Conservation (phyloP, 345 rosid genomes). For the Euphorbia peplus region DNA sequence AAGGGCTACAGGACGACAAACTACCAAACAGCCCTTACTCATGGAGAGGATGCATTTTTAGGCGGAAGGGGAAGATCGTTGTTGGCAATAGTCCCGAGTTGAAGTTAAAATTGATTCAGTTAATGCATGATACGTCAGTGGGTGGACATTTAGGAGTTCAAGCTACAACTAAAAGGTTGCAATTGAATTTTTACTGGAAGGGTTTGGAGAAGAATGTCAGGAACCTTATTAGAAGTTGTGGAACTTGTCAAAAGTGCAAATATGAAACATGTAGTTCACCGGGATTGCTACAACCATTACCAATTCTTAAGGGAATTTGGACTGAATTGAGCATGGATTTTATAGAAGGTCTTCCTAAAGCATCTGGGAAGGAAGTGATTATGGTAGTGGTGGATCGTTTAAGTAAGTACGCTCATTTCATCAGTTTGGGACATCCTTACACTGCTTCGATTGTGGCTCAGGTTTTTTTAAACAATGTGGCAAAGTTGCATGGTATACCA, state of each 20-base stretch:
- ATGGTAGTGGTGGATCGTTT: neutral
- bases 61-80: neutral
- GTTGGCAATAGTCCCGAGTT: neutral
- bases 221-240: neutral
- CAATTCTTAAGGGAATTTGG: neutral
- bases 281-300: neutral
- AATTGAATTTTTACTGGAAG: neutral
- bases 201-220: neutral
- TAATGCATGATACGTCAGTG: neutral
- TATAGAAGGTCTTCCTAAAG: neutral
- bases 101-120: neutral
- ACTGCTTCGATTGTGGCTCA: neutral
- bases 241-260: neutral
- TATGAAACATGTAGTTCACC: neutral
- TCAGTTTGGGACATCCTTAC: neutral
- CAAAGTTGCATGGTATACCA: neutral
- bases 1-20: neutral
- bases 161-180: neutral
- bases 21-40: neutral
- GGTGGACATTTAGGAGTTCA: conserved; percentile 1
- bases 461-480: neutral
- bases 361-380: neutral
- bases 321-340: neutral
- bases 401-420: neutral
- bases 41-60: neutral